Evolutionary conservation across 495 filamentous ascomycete genomes (phyloP).

Genomic region (Penicillium waksmanii): DNA sequence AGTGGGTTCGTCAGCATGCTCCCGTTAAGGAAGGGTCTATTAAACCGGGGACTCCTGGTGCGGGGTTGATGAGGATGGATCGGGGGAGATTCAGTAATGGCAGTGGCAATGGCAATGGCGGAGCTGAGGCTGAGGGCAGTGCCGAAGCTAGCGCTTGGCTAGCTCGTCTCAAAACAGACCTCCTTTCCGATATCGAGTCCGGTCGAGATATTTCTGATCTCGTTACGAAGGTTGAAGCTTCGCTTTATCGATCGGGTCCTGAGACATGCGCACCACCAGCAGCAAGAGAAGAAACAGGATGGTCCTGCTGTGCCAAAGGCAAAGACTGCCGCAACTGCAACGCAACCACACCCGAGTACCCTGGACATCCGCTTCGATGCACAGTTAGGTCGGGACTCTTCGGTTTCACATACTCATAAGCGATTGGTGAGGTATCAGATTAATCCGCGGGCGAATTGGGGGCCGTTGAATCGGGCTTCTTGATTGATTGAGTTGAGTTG

Average conservation of each 20-base stretch:
- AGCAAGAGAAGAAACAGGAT: too few species aligned
- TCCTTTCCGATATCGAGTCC: conserved; percentile 37
- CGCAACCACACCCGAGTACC: conserved; percentile 34
- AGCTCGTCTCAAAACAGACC: conserved; percentile 38
- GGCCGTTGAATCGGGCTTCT: conserved; percentile 77
- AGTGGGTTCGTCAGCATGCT: conserved; percentile 79
- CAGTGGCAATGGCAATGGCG: background rate
- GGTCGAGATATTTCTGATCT: conserved; percentile 43
- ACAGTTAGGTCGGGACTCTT: conserved; percentile 66
- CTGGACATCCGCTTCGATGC: conserved; percentile 82
- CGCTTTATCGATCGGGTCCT: conserved; percentile 45
- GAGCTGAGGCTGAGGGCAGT: background rate
- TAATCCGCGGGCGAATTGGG: conserved; percentile 92
- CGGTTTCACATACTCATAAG: conserved; percentile 28
- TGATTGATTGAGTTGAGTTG: conserved; percentile 1
- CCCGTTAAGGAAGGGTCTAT: conserved; percentile 73
- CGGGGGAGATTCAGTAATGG: conserved; percentile 25
- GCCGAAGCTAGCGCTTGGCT: conserved; percentile 26
- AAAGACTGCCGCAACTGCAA: background rate
- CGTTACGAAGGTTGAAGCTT: conserved; percentile 50
- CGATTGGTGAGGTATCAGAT: conserved; percentile 81
- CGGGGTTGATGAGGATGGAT: conserved; percentile 60
- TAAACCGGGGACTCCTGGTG: conserved; percentile 69
- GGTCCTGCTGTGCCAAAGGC: background rate
- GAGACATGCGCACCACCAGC: too few species aligned